A percentile compares a stretch with the other conserved stretches of the same genome.
These are phyloP conservation scores for Dissophora ornata DNA, from an alignment of 192 early-diverging fungal genomes.

Conservation along the genomic window DNA sequence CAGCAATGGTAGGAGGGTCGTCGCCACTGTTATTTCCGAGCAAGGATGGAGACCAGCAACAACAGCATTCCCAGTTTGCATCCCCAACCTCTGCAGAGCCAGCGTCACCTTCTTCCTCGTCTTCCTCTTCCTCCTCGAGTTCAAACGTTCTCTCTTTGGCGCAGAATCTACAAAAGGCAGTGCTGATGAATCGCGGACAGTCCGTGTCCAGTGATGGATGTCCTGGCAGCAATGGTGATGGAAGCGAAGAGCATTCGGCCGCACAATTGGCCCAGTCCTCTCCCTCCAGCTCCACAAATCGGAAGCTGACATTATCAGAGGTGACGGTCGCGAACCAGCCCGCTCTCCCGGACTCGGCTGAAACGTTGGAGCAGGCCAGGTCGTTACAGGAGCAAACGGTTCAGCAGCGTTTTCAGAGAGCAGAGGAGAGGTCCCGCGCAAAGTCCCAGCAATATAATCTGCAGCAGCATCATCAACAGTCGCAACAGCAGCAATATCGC, in stretches of 20 bases:
- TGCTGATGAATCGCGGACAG: not conserved
- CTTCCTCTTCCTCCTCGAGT: conserved; percentile 3
- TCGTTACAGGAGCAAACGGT: conserved; percentile 6
- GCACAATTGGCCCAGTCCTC: not conserved
- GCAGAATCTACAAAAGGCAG: conserved; percentile 37
- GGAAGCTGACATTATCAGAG: conserved; percentile 22
- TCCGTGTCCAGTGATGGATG: not conserved
- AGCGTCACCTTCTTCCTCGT: not conserved
- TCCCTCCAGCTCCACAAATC: not conserved
- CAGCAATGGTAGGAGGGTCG: not conserved
- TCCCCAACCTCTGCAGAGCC: conserved; percentile 10
- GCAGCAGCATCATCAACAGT: not conserved
- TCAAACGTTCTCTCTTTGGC: conserved; percentile 21
- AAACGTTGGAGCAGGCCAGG: conserved; percentile 15
- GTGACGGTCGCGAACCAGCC: conserved; percentile 31
- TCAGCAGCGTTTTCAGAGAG: conserved; percentile 1
- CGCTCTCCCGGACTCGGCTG: conserved; percentile 32
- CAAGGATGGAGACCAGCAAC: conserved; percentile 3
- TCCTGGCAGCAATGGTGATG: not conserved
- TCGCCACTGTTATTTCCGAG: not conserved
- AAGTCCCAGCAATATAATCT: not conserved
- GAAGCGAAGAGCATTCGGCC: not conserved
- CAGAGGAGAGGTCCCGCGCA: conserved; percentile 5
- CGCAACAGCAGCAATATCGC: not conserved
- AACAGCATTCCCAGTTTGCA: conserved; percentile 1